Evolutionary conservation across 768 basidiomycete species (phyloP).

Genomic region (Lactifluus echinatus): DNA sequence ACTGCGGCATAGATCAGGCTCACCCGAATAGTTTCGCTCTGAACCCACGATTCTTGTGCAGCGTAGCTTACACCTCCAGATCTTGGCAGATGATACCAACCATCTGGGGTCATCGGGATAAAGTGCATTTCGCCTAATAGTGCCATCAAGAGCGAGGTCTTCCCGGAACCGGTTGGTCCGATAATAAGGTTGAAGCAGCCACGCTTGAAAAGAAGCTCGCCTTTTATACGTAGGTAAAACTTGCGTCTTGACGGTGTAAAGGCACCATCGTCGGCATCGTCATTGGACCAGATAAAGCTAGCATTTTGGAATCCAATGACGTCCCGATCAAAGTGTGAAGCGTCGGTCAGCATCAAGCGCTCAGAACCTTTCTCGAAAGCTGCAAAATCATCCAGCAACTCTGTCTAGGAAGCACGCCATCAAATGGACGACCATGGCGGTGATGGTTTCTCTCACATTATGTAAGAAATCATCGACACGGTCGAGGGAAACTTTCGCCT

Average conservation of each 20-base stretch:
- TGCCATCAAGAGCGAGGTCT: slow-evolving; percentile 60
- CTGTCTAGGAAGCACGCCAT: slow-evolving; percentile 22
- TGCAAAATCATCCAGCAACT: slow-evolving; percentile 27
- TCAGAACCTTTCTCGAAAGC: slow-evolving; percentile 10
- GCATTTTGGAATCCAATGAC: slow-evolving; percentile 48
- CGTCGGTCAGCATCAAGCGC: slow-evolving; percentile 17
- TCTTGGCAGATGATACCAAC: slow-evolving; percentile 65
- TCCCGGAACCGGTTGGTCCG: slow-evolving; percentile 51
- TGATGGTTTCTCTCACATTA: slow-evolving; percentile 18
- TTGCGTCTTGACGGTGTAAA: slow-evolving; percentile 38
- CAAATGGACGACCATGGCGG: not conserved
- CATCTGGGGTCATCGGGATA: slow-evolving; percentile 38
- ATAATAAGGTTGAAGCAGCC: slow-evolving; percentile 49
- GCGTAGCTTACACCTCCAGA: slow-evolving; percentile 66
- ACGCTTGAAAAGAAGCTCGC: slow-evolving; percentile 46
- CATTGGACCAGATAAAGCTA: slow-evolving; percentile 45
- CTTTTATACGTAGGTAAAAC: slow-evolving; percentile 43
- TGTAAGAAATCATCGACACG: slow-evolving; percentile 34
- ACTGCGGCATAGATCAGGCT: not conserved
- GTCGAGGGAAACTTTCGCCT: slow-evolving; percentile 32
- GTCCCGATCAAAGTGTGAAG: slow-evolving; percentile 13
- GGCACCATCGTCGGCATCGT: slow-evolving; percentile 24
- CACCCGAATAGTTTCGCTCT: slow-evolving; percentile 68
- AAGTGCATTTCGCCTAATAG: slow-evolving; percentile 64
- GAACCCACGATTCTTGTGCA: slow-evolving; percentile 80